Evolutionary conservation across 2,329 filamentous ascomycete species (phyloP), one percentile per base, ranked within the genome.

Genomic region (Trichophyton benhamiae): DNA sequence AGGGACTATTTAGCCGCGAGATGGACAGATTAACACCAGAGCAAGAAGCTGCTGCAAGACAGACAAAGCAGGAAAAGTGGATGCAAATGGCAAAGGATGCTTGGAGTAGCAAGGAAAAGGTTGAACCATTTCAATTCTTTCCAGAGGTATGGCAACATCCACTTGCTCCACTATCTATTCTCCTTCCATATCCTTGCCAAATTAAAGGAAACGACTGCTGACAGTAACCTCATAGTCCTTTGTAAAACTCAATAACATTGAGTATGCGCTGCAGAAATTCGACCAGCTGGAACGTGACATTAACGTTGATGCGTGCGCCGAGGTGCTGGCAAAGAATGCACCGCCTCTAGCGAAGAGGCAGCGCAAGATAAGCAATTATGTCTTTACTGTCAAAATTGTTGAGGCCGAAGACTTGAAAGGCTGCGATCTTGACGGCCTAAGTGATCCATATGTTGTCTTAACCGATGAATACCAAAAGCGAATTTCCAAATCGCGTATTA

Each of bases 361-460:
- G 61, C 85, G 85, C 67, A 87, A 85, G 68, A 84, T 87, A 48
- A 88, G 85, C 65, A 96, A 95, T 71, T 97, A 95, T 72, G 91
- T 96, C 61, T 99, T 99, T 75, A 97, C 94, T 0, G 91, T 99
- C 76, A 99, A 99, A 77, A 91, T 99, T 63, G 91, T 99, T 27
- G 94, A 99, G 75, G 94, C 89, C 7, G 94, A 99, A 75, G 94
- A 99, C 69, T 80, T 99, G 67, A 97, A 97, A 75, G 90, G 94
- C n/a, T 97, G 94, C 72, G 94, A 99, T 74, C 86, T 95, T 67
- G 95, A 89, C 68, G 94, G 94, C 41, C 84, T 87, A 66, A 97
- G 92, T 71, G 94, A 99, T 75, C 94, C 94, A 0, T 99, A 99
- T 70, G 91, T 99, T 33, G 92, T 99, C 15, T 84, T 99, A 65